A percentile compares a stretch with the other conserved stretches of the same genome.
Evolutionary conservation across 2,329 filamentous ascomycete genomes (phyloP).

Genomic region (Penicillium italicum): DNA sequence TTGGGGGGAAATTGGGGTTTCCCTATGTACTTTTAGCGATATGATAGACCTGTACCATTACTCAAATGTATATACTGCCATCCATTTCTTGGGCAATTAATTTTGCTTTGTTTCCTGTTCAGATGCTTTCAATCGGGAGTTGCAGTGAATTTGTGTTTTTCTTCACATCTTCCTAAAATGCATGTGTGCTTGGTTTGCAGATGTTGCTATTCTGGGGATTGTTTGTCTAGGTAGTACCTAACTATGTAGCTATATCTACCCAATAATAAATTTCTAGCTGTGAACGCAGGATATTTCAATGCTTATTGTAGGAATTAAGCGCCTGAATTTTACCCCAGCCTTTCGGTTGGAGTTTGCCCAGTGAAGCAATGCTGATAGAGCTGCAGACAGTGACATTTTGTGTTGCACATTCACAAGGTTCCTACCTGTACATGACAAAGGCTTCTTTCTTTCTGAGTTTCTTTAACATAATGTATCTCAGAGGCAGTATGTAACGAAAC

Average conservation of each 20-base stretch:
- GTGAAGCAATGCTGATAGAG: neutral
- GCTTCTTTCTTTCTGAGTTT: neutral
- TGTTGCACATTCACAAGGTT: neutral
- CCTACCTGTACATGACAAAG: neutral
- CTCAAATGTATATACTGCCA: conserved; percentile 17
- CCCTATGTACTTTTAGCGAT: conserved; percentile 32
- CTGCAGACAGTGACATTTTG: neutral
- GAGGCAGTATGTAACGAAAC: neutral
- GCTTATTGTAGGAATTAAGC: neutral
- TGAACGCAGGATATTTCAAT: neutral
- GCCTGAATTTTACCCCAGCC: neutral
- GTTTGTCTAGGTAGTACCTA: too few species aligned
- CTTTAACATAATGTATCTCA: neutral
- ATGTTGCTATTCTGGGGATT: neutral
- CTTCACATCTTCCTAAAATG: too few species aligned
- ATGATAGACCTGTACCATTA: conserved; percentile 36
- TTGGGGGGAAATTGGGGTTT: neutral
- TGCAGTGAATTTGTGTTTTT: too few species aligned
- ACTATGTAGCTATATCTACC: neutral
- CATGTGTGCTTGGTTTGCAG: neutral
- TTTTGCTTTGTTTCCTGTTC: neutral
- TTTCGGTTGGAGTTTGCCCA: neutral
- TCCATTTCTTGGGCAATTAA: neutral
- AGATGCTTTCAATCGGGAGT: neutral
- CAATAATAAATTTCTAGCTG: neutral